Evolutionary conservation across 495 filamentous ascomycete species (phyloP).

Genomic region (Neurospora tetrasperma): DNA sequence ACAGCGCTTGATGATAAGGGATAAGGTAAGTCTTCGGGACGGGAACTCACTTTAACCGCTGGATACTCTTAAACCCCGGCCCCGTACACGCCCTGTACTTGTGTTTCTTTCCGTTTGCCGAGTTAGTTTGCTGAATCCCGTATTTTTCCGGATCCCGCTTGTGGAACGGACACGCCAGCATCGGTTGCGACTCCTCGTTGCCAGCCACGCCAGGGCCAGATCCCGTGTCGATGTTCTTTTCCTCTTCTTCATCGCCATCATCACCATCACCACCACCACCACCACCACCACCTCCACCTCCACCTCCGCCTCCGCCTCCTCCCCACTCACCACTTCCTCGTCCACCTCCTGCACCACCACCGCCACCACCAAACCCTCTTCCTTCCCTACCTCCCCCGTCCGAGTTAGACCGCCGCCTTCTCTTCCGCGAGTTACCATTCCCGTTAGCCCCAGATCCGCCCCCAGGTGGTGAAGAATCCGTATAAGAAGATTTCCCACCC

Average conservation of each 20-base stretch:
- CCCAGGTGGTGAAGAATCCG: neutral
- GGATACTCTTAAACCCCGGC: constrained; percentile 19
- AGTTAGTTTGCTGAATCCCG: constrained; percentile 12
- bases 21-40: neutral
- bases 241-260: constrained; percentile 12
- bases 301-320: neutral
- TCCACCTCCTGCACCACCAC: neutral
- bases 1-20: neutral
- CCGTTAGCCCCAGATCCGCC: neutral
- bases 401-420: constrained; percentile 9
- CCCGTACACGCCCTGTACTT: constrained; percentile 16
- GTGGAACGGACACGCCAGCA: constrained; percentile 19
- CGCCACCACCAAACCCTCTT: neutral
- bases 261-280: constrained; percentile 2
- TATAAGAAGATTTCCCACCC: constrained; percentile 3
- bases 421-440: constrained; percentile 6
- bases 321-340: neutral
- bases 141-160: constrained; percentile 17
- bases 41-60: constrained; percentile 16
- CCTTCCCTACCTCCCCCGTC: constrained; percentile 4
- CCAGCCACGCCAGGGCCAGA: constrained; percentile 3
- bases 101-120: constrained; percentile 13
- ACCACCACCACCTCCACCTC: neutral
- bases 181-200: neutral
- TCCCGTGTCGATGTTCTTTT: constrained; percentile 3